Evolutionary conservation across 2,329 filamentous ascomycete species (phyloP).

Genomic region (Stylonectria norvegica): DNA sequence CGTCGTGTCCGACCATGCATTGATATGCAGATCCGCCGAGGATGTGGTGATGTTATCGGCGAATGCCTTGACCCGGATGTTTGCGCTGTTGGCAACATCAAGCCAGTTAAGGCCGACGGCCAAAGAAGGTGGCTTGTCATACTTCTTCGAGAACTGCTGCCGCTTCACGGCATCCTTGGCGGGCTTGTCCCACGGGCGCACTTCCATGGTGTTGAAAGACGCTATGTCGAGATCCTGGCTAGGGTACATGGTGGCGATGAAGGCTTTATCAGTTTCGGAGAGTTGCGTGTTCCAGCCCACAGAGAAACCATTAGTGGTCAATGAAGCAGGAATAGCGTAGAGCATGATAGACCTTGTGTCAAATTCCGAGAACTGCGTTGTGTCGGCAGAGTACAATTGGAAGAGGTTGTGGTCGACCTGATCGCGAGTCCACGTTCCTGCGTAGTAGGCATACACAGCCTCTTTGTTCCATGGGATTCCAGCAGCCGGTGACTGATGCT

Average conservation of each 20-base stretch:
- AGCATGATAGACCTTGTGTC: constrained; percentile 23
- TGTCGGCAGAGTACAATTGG: constrained; percentile 1
- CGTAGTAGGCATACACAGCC: constrained; percentile 6
- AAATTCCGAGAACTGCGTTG: constrained; percentile 11
- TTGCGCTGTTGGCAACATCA: constrained; percentile 6
- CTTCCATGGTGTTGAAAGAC: constrained; percentile 16
- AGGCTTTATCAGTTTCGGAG: constrained; percentile 18
- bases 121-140: background rate
- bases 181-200: constrained; percentile 7
- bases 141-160: constrained; percentile 5
- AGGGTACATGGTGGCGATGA: constrained; percentile 16
- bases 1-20: constrained; percentile 11
- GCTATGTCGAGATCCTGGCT: constrained; percentile 3
- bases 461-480: constrained; percentile 13
- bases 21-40: constrained; percentile 4
- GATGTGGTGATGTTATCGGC: constrained; percentile 1
- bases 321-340: constrained; percentile 16
- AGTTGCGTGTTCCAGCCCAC: constrained; percentile 14
- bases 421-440: constrained; percentile 6
- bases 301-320: constrained; percentile 11
- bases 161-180: constrained; percentile 1
- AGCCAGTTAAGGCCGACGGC: constrained; percentile 7
- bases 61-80: constrained; percentile 10
- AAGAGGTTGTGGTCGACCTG: constrained; percentile 11
- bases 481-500: no score